Evolutionary conservation across 139 green algal species (phyloP).

Genomic region (Tetradesmus lagerheimii): DNA sequence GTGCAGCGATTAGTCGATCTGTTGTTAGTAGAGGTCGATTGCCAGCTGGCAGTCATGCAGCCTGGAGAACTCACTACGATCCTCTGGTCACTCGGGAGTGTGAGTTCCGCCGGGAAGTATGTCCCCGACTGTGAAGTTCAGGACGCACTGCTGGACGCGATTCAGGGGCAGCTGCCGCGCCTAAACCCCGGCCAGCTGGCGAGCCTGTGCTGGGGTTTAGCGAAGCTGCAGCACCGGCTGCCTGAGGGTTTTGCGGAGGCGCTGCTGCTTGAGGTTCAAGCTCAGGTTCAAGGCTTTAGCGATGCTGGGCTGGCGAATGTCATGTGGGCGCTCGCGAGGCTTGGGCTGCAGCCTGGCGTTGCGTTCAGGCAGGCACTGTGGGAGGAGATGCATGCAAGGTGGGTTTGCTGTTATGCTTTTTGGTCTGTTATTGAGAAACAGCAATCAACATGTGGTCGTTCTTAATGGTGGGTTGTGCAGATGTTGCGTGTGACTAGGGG

Average conservation of each 20-base stretch:
- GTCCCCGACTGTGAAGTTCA: not conserved
- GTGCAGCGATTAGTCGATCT: slow-evolving; percentile 14
- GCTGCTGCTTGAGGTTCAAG: slow-evolving; percentile 34
- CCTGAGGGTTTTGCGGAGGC: slow-evolving; percentile 31
- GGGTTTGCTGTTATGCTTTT: no score
- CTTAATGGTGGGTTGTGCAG: no score
- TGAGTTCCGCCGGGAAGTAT: not conserved
- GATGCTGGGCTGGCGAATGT: not conserved
- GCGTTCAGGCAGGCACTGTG: slow-evolving; percentile 1
- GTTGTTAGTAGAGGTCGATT: not conserved
- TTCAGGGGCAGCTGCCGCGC: slow-evolving; percentile 34
- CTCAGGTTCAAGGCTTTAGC: slow-evolving; percentile 19
- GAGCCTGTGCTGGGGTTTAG: slow-evolving; percentile 41
- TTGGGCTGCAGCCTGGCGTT: slow-evolving; percentile 6
- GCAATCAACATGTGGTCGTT: no score
- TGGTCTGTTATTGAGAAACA: no score
- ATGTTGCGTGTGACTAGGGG: no score
- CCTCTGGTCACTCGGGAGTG: slow-evolving; percentile 7
- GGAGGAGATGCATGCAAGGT: slow-evolving; percentile 30
- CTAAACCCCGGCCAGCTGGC: slow-evolving; percentile 9
- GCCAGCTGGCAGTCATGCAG: slow-evolving; percentile 21
- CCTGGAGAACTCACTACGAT: slow-evolving; percentile 28
- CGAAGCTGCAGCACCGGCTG: slow-evolving; percentile 19
- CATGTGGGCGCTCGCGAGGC: slow-evolving; percentile 27
- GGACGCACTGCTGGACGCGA: not conserved